Conservation (phyloP, 169 alveolate species). For the Eimeria brunetti region DNA sequence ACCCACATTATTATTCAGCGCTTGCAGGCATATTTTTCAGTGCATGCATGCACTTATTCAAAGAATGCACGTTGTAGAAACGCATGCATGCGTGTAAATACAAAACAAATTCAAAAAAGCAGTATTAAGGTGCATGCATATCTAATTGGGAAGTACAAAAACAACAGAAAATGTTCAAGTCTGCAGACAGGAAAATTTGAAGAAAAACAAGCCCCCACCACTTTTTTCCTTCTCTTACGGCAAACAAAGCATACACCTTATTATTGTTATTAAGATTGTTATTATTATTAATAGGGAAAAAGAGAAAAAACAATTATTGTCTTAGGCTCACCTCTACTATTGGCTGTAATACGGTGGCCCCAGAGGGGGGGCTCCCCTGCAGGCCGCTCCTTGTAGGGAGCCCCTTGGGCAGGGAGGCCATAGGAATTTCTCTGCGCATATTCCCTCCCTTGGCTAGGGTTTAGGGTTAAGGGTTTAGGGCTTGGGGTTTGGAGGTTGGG, state of each 20-base stretch:
- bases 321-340: conserved; percentile 26
- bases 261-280: too few species aligned
- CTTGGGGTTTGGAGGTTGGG: not conserved
- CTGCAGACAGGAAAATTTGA: not conserved
- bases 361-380: conserved; percentile 48
- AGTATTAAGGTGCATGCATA: not conserved
- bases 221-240: not conserved
- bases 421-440: not conserved
- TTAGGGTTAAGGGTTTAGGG: not conserved
- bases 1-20: too few species aligned
- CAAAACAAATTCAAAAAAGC: not conserved
- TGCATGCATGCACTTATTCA: not conserved
- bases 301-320: too few species aligned
- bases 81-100: too few species aligned
- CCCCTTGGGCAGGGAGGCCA: not conserved
- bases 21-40: too few species aligned
- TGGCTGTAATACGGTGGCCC: conserved; percentile 43
- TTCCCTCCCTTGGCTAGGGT: too few species aligned
- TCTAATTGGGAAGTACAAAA: not conserved
- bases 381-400: conserved; percentile 12
- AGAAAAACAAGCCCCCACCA: too few species aligned
- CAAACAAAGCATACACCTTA: not conserved
- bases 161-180: not conserved
- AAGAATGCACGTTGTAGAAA: too few species aligned
- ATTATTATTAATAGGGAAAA: too few species aligned